A percentile compares a stretch with the other conserved stretches of the same genome.
Evolutionary conservation across 345 rosid species (phyloP).

Genomic region (Cardamine occulta): DNA sequence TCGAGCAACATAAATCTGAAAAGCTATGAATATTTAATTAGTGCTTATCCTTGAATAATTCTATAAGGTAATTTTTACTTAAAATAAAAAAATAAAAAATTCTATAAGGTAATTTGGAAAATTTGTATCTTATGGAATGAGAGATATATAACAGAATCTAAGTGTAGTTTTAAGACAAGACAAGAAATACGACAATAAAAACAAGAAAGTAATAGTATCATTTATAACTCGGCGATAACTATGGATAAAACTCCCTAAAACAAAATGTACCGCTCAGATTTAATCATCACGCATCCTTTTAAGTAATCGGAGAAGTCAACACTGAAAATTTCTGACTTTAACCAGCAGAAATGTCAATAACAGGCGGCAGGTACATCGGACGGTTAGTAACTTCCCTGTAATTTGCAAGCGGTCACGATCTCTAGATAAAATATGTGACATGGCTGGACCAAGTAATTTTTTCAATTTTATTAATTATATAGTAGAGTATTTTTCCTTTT

Average conservation of each 20-base stretch:
- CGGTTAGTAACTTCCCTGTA: background rate
- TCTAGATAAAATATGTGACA: background rate
- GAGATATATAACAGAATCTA: background rate
- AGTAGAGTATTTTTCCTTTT: background rate
- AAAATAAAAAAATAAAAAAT: background rate
- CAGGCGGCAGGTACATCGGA: slow-evolving; percentile 28
- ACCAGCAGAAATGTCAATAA: slow-evolving; percentile 16
- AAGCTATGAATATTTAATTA: background rate
- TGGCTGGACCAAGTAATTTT: background rate
- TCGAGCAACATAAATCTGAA: background rate
- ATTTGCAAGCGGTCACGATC: slow-evolving; percentile 19
- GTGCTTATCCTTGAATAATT: background rate
- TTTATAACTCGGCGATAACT: background rate
- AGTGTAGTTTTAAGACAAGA: background rate
- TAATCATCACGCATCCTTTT: slow-evolving; percentile 33
- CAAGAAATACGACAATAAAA: too few species aligned
- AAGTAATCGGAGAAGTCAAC: slow-evolving; percentile 27
- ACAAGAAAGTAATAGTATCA: background rate
- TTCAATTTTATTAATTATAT: background rate
- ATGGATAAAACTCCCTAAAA: background rate
- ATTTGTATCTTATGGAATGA: background rate
- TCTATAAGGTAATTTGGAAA: background rate
- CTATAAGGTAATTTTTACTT: background rate
- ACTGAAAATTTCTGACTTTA: background rate
- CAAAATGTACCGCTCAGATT: slow-evolving; percentile 29